Evolutionary conservation across 768 basidiomycete species (phyloP).

Genomic region (Coprinopsis sp.): DNA sequence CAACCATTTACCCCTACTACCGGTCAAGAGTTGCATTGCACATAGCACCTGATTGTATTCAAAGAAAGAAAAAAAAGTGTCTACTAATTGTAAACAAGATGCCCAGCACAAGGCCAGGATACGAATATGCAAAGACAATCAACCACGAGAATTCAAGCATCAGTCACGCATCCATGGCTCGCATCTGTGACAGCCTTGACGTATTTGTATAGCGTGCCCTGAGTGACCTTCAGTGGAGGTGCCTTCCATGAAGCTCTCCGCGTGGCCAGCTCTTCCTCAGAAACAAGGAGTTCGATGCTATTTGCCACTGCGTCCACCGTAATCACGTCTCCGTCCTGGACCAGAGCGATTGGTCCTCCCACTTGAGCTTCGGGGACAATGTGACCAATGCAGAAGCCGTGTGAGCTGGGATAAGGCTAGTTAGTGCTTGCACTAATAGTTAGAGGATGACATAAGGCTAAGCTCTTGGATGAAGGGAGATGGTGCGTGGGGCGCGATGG

Average conservation of each 20-base stretch:
- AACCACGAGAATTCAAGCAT: constrained; percentile 43
- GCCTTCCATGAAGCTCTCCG: constrained; percentile 74
- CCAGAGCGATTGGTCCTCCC: constrained; percentile 89
- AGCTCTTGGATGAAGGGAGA: constrained; percentile 2
- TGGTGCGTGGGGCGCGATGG: background rate
- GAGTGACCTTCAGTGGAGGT: constrained; percentile 77
- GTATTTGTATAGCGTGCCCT: constrained; percentile 88
- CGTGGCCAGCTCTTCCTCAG: constrained; percentile 72
- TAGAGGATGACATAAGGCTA: background rate
- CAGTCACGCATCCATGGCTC: constrained; percentile 88
- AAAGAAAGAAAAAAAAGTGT: background rate
- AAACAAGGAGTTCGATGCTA: constrained; percentile 71
- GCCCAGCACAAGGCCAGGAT: background rate
- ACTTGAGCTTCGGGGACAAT: constrained; percentile 95
- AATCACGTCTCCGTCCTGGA: constrained; percentile 83
- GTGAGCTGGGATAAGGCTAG: constrained; percentile 54
- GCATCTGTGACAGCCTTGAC: constrained; percentile 85
- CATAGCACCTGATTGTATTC: too few relatives aligned
- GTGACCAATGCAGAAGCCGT: constrained; percentile 96
- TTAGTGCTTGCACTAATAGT: background rate
- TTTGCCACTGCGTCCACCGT: constrained; percentile 87
- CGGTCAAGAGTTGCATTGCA: too few relatives aligned
- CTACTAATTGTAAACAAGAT: background rate
- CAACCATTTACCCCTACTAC: too few relatives aligned
- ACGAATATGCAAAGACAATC: background rate